Base-by-base conservation (phyloP, 2,329 filamentous ascomycete species). In the Beauveria sp. region DNA sequence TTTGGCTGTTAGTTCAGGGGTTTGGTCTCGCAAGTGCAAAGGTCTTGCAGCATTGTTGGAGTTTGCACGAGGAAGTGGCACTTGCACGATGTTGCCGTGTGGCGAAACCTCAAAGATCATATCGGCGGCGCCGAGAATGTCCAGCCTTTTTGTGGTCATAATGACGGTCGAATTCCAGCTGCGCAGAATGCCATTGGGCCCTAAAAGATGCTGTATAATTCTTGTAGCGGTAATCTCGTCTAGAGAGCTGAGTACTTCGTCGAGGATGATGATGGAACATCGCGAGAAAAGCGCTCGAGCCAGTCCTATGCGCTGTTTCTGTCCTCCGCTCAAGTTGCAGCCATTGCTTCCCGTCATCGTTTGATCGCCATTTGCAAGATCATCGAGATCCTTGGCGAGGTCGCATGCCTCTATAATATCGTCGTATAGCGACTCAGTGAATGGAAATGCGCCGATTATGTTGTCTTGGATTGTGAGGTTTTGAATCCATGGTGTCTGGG, bases 381-480 rank as follows among this genome's bases (percentile, higher is more conserved):
- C 60, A 0, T 51, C 57, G 5, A 73, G 49, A 42, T 77, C 75
- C 2, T 67, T 65, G 0, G 64, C 53, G 22, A 77, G 64, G 38
- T 71, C 72, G 24, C 76, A 78, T 0, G 73, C 72, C 2, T 69
- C 63, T 5, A 75, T 42, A 0, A 77, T 71, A 3, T 65, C 65
- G 0, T 67, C 58, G 46, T 76, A 76, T 67, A 74, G 72, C 0
- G 59, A 14, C 0, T 67, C 65, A 2, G 76, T 71, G 43, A 71
- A 74, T 0, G 64, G 65, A 2, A 67, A 70, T 34, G 72, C 67
- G 1, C 70, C 75, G 6, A 74, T 62, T 6, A 78, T 74, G 40
- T 76, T 76, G 18, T 70, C 66, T 2, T 71, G 67, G 4, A 77
- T 68, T 0, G 69, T 70, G 0, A 67, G 70, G 24, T 76, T 76